Percentiles rank a stretch among this genome's conserved stretches.
Evolutionary conservation across 2,329 filamentous ascomycete genomes (phyloP).

Genomic region (Ophiostoma perfectum): DNA sequence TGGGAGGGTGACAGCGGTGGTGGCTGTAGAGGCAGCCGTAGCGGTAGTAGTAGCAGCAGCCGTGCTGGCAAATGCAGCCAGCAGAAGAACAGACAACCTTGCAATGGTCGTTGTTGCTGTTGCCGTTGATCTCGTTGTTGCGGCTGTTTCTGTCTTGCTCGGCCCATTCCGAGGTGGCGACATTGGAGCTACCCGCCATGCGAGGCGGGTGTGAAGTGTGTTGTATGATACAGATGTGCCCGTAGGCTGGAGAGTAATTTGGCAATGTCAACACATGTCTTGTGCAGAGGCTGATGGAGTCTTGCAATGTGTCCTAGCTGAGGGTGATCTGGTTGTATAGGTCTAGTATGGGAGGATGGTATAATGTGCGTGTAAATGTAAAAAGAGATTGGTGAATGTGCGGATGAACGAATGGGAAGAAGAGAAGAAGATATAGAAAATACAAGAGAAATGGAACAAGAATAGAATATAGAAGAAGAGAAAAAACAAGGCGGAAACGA

Average conservation of each 20-base stretch:
- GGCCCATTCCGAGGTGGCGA: conserved; percentile 9
- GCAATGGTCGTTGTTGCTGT: conserved; percentile 29
- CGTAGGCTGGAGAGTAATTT: neutral
- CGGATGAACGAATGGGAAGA: neutral
- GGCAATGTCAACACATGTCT: conserved; percentile 10
- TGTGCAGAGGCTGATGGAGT: neutral
- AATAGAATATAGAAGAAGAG: neutral
- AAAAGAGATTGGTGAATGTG: neutral
- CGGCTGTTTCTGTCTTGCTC: neutral
- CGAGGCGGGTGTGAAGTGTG: neutral
- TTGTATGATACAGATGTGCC: neutral
- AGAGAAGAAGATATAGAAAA: neutral
- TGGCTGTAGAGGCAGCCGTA: neutral
- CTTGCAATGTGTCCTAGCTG: neutral
- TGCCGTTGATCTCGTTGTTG: conserved; percentile 38
- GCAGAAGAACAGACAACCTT: neutral
- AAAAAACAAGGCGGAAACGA: neutral
- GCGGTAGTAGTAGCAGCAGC: neutral
- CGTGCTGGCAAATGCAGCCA: neutral
- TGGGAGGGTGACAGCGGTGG: conserved; percentile 29
- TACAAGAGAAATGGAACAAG: neutral
- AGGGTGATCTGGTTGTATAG: neutral
- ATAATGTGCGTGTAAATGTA: neutral
- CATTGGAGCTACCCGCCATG: conserved; percentile 17
- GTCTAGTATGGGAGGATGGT: neutral